Percentiles rank a stretch among this genome's conserved stretches.
Conservation (phyloP, 768 basidiomycete genomes). For the Mycena belliarum region DNA sequence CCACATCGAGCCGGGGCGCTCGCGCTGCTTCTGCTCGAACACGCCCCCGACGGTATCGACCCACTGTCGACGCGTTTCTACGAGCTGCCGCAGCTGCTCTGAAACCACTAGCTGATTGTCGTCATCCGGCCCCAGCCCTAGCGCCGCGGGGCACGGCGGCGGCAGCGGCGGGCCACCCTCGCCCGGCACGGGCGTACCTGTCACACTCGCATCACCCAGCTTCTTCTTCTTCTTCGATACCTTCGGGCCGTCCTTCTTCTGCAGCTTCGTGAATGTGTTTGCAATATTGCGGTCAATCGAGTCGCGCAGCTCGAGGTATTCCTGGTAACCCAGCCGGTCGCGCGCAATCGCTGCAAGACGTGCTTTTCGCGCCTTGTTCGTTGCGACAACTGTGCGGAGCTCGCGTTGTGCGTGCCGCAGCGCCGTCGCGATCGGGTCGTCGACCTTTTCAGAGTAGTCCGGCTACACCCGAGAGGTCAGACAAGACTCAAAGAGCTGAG, state of each 20-base stretch:
- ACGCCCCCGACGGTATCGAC: conserved; percentile 72
- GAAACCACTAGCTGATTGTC: conserved; percentile 62
- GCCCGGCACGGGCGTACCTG: conserved; percentile 18
- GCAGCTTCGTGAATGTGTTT: conserved; percentile 71
- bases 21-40: conserved; percentile 73
- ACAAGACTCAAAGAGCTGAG: neutral
- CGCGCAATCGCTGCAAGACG: conserved; percentile 76
- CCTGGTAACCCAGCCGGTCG: conserved; percentile 88
- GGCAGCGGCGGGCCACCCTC: conserved; percentile 43
- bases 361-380: conserved; percentile 81
- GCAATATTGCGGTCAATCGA: conserved; percentile 85
- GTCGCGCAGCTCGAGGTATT: conserved; percentile 85
- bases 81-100: conserved; percentile 68
- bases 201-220: conserved; percentile 30
- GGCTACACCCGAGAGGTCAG: conserved; percentile 44
- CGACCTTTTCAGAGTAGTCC: conserved; percentile 75
- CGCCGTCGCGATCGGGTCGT: conserved; percentile 92
- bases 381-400: conserved; percentile 70
- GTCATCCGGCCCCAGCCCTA: conserved; percentile 70
- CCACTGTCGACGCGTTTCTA: conserved; percentile 78
- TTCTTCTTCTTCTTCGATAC: conserved; percentile 79
- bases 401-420: conserved; percentile 87
- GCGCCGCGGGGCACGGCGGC: conserved; percentile 68
- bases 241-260: conserved; percentile 80
- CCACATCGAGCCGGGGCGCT: conserved; percentile 67